Evolutionary conservation across 1,139 yeast genomes (phyloP).

Genomic region (Candida glucosophila): DNA sequence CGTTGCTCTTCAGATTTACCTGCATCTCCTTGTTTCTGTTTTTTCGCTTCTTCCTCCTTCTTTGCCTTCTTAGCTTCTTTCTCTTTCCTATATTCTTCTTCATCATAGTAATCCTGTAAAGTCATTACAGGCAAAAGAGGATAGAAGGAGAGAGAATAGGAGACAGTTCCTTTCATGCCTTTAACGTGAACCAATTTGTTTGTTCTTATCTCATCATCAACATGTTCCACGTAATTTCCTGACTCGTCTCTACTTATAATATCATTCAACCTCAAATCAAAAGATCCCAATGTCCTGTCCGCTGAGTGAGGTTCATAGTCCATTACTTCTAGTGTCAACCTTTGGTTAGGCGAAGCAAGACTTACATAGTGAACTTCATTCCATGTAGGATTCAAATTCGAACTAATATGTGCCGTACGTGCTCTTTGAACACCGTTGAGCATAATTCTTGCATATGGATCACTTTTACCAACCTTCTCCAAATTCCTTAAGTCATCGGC

Average conservation of each 20-base stretch:
- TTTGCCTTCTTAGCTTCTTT: conserved; percentile 24
- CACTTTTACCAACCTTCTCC: conserved; percentile 84
- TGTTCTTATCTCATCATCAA: conserved; percentile 47
- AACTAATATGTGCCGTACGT: conserved; percentile 65
- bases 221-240: conserved; percentile 55
- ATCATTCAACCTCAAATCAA: conserved; percentile 59
- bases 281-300: conserved; percentile 83
- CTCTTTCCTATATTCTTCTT: conserved; percentile 29
- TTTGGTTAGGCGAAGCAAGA: conserved; percentile 73
- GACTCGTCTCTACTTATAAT: conserved; percentile 60
- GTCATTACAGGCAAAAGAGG: conserved; percentile 75
- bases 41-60: conserved; percentile 2
- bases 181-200: conserved; percentile 60
- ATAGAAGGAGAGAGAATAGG: conserved; percentile 69
- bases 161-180: conserved; percentile 74
- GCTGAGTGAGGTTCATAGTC: conserved; percentile 70
- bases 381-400: conserved; percentile 76
- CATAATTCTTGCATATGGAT: conserved; percentile 79
- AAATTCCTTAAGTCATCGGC: conserved; percentile 74
- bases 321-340: conserved; percentile 80
- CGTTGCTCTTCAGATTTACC: conserved; percentile 15
- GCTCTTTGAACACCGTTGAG: conserved; percentile 71
- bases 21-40: conserved; percentile 1
- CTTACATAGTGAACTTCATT: conserved; percentile 77
- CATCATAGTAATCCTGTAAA: conserved; percentile 59